Evolutionary conservation across 352 stramenopile species (phyloP).

Genomic region (Phytophthora gonapodyides): DNA sequence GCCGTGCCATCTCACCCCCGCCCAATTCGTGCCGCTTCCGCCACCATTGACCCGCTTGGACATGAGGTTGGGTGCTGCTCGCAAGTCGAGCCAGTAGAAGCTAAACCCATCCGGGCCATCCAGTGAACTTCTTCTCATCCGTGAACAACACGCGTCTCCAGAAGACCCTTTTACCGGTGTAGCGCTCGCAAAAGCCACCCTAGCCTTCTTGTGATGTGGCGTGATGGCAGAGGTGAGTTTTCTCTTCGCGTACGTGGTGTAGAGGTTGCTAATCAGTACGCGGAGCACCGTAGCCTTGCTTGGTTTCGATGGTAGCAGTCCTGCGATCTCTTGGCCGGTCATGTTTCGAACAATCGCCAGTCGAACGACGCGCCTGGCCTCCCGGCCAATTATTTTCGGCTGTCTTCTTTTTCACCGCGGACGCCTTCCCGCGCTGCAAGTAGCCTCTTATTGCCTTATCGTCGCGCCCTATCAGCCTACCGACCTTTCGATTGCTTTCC

Average conservation of each 20-base stretch:
- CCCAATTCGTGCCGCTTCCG: conserved; percentile 9
- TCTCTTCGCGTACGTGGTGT: conserved; percentile 17
- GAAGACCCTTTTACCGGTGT: background rate
- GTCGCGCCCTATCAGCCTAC: too few relatives aligned
- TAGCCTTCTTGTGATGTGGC: conserved; percentile 11
- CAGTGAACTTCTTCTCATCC: conserved; percentile 17
- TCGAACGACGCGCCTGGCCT: background rate
- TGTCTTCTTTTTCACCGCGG: too few relatives aligned
- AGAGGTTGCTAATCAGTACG: conserved; percentile 1
- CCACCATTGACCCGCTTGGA: conserved; percentile 14
- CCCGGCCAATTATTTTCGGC: background rate
- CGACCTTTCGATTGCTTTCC: too few relatives aligned
- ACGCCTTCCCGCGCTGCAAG: too few relatives aligned
- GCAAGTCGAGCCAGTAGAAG: conserved; percentile 8
- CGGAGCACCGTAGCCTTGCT: conserved; percentile 10
- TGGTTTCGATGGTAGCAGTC: background rate
- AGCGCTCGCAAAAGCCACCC: background rate
- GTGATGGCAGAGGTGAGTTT: conserved; percentile 10
- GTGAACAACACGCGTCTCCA: conserved; percentile 17
- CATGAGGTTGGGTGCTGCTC: background rate
- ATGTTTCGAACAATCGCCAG: background rate
- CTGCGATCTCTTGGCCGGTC: background rate
- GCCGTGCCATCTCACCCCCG: background rate
- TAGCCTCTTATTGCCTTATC: too few relatives aligned
- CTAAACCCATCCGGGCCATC: conserved; percentile 13